A percentile compares a stretch with the other conserved stretches of the same genome.
phyloP scores from a whole-genome alignment of 2,329 filamentous ascomycete species.

The Colletotrichum destructivum region DNA sequence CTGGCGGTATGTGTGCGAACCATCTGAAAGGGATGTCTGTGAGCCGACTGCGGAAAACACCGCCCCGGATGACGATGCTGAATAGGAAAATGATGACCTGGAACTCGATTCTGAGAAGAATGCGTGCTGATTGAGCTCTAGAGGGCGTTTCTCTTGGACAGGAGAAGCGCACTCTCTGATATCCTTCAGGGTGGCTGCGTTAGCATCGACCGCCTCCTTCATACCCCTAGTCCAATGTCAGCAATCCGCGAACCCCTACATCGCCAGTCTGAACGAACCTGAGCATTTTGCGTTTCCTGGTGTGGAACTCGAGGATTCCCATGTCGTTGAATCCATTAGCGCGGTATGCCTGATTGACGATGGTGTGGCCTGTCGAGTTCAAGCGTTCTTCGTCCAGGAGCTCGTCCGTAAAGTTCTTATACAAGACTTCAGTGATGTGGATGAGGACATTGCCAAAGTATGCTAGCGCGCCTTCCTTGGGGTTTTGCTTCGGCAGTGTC shows the following conservation, averaged over 20 bases:
- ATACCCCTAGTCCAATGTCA: conserved; percentile 17
- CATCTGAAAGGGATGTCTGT: conserved; percentile 21
- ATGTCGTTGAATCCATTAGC: conserved; percentile 24
- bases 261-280: conserved; percentile 10
- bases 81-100: conserved; percentile 38
- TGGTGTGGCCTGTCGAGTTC: conserved; percentile 32
- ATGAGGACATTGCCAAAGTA: conserved; percentile 16
- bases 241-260: neutral
- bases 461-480: conserved; percentile 21
- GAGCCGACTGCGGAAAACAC: conserved; percentile 25
- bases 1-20: conserved; percentile 7
- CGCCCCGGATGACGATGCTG: conserved; percentile 16
- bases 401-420: conserved; percentile 20
- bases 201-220: conserved; percentile 11
- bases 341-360: conserved; percentile 32
- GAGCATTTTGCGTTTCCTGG: conserved; percentile 27
- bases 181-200: conserved; percentile 2
- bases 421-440: conserved; percentile 11
- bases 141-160: neutral
- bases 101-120: conserved; percentile 34
- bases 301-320: conserved; percentile 35
- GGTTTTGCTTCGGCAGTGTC: conserved; percentile 8
- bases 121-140: conserved; percentile 14
- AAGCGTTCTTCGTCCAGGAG: conserved; percentile 26
- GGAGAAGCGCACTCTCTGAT: conserved; percentile 22